Evolutionary conservation across 2,329 filamentous ascomycete species (phyloP).

Genomic region (Sarocladium brachiariae): DNA sequence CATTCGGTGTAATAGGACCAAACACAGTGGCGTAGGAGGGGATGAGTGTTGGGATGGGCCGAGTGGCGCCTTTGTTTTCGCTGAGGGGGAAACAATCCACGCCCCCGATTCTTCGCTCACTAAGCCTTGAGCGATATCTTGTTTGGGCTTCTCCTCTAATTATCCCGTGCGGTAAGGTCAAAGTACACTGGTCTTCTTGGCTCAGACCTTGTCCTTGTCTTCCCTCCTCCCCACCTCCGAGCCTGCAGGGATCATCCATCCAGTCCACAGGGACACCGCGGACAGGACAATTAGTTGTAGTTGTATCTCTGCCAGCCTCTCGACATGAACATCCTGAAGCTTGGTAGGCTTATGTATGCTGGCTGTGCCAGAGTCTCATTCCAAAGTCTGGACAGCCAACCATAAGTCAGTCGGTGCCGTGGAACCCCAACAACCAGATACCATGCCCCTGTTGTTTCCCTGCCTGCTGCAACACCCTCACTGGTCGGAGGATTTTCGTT

Average conservation of each 20-base stretch:
- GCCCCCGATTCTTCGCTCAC: not conserved
- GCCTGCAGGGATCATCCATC: slow-evolving; percentile 6
- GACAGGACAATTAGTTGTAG: not conserved
- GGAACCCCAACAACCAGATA: not conserved
- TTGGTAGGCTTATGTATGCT: not conserved
- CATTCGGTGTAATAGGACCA: not conserved
- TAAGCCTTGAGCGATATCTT: not conserved
- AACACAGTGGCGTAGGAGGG: not conserved
- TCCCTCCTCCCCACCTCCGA: not conserved
- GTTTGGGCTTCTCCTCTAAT: not conserved
- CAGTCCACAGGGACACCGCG: not conserved
- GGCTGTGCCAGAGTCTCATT: not conserved
- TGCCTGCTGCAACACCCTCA: not conserved
- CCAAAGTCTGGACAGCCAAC: not conserved
- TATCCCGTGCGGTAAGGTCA: not conserved
- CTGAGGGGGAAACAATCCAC: not conserved
- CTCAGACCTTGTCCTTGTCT: slow-evolving; percentile 1
- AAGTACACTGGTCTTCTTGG: not conserved
- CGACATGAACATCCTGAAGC: not conserved
- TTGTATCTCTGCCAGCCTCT: not conserved
- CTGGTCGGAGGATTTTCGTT: too few relatives aligned
- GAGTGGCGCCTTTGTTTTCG: not conserved
- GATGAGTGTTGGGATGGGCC: not conserved
- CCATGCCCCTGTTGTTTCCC: not conserved
- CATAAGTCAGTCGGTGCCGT: not conserved